These are phyloP conservation scores for Coniella vitis DNA, from an alignment of 2,329 filamentous ascomycete species.

Conservation along the genomic window DNA sequence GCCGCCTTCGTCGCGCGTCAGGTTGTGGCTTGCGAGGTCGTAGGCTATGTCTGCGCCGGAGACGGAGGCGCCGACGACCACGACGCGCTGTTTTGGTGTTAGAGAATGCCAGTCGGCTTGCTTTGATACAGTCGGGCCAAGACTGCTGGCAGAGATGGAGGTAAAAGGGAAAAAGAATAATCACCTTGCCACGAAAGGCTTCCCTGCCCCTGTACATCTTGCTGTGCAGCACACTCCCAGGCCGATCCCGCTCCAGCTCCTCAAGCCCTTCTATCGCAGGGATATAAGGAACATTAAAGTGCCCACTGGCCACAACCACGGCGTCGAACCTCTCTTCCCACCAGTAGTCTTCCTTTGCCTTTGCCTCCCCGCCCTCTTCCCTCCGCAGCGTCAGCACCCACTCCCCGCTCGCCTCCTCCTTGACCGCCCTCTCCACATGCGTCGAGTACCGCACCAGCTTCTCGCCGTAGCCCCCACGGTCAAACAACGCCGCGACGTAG, in stretches of 20 bases:
- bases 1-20: not conserved
- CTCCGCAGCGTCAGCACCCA: conserved; percentile 49
- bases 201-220: conserved; percentile 46
- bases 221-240: conserved; percentile 47
- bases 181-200: conserved; percentile 38
- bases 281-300: conserved; percentile 50
- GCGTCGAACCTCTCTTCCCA: conserved; percentile 56
- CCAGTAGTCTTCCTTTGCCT: conserved; percentile 43
- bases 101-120: not conserved
- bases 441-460: conserved; percentile 49
- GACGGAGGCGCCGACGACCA: conserved; percentile 58
- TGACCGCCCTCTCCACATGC: conserved; percentile 53
- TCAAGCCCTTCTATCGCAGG: conserved; percentile 42
- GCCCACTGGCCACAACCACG: conserved; percentile 50
- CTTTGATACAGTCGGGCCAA: no score
- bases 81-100: conserved; percentile 36
- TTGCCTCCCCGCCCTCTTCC: conserved; percentile 19
- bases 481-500: conserved; percentile 47
- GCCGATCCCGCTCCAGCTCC: conserved; percentile 36
- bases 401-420: conserved; percentile 32
- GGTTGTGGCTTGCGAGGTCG: conserved; percentile 19
- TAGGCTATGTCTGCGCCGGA: conserved; percentile 53
- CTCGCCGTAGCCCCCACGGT: conserved; percentile 46
- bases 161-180: conserved; percentile 1
- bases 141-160: not conserved